Evolutionary conservation across 441 rosid species (phyloP), one percentile per base, ranked within the genome.

Genomic region (Capsella rubella): DNA sequence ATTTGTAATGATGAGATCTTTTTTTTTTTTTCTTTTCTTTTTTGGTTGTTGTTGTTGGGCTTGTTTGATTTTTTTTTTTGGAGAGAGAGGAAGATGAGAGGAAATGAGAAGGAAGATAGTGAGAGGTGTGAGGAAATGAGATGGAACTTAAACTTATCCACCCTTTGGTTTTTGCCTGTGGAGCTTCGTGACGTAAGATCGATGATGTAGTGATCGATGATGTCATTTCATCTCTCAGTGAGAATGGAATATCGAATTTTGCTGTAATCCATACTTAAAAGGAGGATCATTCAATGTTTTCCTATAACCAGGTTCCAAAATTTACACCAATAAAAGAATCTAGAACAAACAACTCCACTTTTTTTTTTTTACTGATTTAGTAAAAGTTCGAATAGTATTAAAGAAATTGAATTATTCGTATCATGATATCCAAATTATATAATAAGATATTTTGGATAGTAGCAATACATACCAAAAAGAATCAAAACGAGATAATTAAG

Each of bases 111-210:
- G 46, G 56, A 59, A 27, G 40, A 37, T 37, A 37, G 40, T 0
- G 40, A 37, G 10, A 51, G 35, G 35, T 58, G 67, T 37, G 71
- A 70, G 72, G 79, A 77, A 56, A 73, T 3, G 67, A 49, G 27
- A 64, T 40, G 46, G 56, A 59, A n/a, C 43, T 54, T 68, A 73
- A 32, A 55, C 71, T 45, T 75, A 75, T 62, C 74, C 64, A 67
- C 31, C 32, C 9, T 2, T 53, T 63, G 43, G 7, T 15, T 59
- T 42, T 47, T 62, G 73, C 74, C 46, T 61, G 62, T 12, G 58
- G 28, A 53, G 69, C 57, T 6, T 27, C 6, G 27, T 75, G 79
- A 75, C 64, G 79, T 62, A 40, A 4, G 14, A 5, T 28, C 13
- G 5, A 8, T 62, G 74, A 75, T 57, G 40, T 34, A 1, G 16